Evolutionary conservation across 1,284 basidiomycete species (phyloP).

Genomic region (Puccinia horiana): DNA sequence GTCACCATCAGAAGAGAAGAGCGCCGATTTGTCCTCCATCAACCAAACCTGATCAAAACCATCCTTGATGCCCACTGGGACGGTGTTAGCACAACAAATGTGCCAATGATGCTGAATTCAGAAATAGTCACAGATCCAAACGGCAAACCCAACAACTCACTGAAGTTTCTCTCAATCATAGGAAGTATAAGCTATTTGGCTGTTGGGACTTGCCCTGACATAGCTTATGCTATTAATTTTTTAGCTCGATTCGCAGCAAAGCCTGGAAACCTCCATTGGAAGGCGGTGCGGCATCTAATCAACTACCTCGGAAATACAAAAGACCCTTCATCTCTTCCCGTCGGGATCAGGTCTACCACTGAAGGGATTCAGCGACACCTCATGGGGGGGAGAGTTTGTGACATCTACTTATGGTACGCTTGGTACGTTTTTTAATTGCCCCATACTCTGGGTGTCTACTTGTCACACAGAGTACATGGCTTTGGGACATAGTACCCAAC

Average conservation of each 20-base stretch:
- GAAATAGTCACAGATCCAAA: not conserved
- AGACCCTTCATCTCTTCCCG: not conserved
- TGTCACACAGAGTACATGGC: too few relatives aligned
- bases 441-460: not conserved
- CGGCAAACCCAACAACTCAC: not conserved
- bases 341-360: too few relatives aligned
- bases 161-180: not conserved
- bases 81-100: not conserved
- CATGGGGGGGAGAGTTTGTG: too few relatives aligned
- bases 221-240: conserved; percentile 6
- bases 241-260: not conserved
- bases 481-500: too few relatives aligned
- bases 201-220: not conserved
- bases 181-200: not conserved
- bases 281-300: not conserved
- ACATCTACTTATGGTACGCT: too few relatives aligned
- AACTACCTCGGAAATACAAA: not conserved
- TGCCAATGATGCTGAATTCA: not conserved
- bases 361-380: too few relatives aligned
- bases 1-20: not conserved
- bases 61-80: conserved; percentile 9
- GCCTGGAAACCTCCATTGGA: not conserved
- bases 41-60: not conserved
- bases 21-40: not conserved
- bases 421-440: too few relatives aligned